Base-by-base conservation (phyloP, 305 asterid species). In the Euphrasia arctica region DNA sequence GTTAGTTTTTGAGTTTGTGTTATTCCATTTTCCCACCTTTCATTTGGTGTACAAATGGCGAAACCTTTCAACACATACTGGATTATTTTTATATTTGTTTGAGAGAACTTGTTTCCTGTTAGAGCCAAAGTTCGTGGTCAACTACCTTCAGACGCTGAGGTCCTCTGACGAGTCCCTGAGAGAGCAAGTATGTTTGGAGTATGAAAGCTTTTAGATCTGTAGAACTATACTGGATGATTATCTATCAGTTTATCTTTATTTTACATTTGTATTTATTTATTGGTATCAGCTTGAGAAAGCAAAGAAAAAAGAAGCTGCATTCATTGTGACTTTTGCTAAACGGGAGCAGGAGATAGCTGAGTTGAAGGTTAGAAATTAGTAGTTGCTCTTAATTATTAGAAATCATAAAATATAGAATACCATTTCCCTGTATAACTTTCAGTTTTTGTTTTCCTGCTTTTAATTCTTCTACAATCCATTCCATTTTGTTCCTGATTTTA, bases 281-380 rank as follows among this genome's bases (percentile, higher is more conserved):
- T 39, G 52, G 45, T 57, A 54, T 80, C 73, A 92, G 98, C 85
- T 92, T 65, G 98, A 89, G 69, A 90, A 85, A 74, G 91, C 95
- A 51, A 92, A 87, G 88, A 89, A 86, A 75, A 92, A 90, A 73
- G 98, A 92, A 80, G 96, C 95, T 63, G 98, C 97, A 62, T 89
- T 92, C 77, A 89, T 92, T 65, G 90, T 92, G 70, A 89, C 97
- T 58, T 89, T 92, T 84, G 97, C 97, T 12, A 92, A 92, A 72
- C 83, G 98, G 68, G 98, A 92, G 79, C 98, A 87, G 78, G 98
- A 92, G 85, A 92, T 92, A 77, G 94, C 98, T 75, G 98, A 92
- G 70, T 76, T 92, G 81, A 91, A 91, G 98, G 98, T 86, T 60
- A 59, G 70, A 63, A 52, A 27, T 39, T 42, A 48, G 1, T 4